phyloP scores from a whole-genome alignment of 805 yeast species.

The Candida succiphila region DNA sequence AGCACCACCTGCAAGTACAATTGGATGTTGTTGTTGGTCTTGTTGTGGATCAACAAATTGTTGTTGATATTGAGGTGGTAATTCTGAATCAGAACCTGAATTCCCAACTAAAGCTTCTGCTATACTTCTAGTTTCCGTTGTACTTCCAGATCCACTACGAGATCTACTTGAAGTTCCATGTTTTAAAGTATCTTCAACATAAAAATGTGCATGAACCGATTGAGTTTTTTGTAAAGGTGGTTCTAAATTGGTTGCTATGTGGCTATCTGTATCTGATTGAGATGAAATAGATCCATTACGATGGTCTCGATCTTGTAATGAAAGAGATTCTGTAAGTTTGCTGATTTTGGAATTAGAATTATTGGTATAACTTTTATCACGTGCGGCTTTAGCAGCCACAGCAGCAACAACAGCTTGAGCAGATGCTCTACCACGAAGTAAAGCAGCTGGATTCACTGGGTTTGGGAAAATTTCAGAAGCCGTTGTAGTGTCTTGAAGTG shows the following conservation, averaged over 20 bases:
- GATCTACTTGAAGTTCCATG: slow-evolving; percentile 29
- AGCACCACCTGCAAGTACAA: slow-evolving; percentile 1
- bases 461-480: neutral
- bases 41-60: neutral
- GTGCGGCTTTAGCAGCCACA: slow-evolving; percentile 28
- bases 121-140: slow-evolving; percentile 14
- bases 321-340: slow-evolving; percentile 17
- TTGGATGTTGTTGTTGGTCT: slow-evolving; percentile 3
- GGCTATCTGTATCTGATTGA: neutral
- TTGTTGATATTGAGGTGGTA: slow-evolving; percentile 3
- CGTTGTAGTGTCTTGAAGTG: neutral
- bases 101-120: slow-evolving; percentile 3
- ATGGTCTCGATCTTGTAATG: slow-evolving; percentile 2
- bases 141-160: slow-evolving; percentile 22
- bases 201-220: slow-evolving; percentile 73
- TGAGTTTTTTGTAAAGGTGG: slow-evolving; percentile 22
- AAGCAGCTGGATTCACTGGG: slow-evolving; percentile 4
- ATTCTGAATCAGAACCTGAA: neutral
- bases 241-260: slow-evolving; percentile 1
- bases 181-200: slow-evolving; percentile 57
- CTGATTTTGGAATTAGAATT: slow-evolving; percentile 4
- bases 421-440: slow-evolving; percentile 26
- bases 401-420: slow-evolving; percentile 29
- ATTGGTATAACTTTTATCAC: slow-evolving; percentile 10
- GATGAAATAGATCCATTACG: neutral